These are phyloP conservation scores for Musa troglodytarum DNA, from an alignment of 176 grass and related monocot species.

Conservation along the genomic window DNA sequence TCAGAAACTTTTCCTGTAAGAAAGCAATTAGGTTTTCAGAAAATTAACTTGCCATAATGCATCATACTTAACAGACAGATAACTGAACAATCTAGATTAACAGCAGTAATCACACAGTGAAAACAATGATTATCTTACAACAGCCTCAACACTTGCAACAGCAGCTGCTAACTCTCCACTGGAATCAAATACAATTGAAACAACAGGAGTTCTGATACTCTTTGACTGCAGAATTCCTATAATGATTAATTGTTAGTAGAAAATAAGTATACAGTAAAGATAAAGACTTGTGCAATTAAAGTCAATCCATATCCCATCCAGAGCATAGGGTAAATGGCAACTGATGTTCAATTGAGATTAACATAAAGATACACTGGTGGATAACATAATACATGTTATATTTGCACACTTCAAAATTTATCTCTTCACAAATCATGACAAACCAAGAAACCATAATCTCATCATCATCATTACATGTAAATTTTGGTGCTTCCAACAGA, in stretches of 20 bases:
- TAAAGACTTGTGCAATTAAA: not conserved
- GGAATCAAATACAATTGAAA: slow-evolving; percentile 74
- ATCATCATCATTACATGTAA: too few relatives aligned
- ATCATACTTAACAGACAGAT: not conserved
- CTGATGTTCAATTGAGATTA: too few relatives aligned
- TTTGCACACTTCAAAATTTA: too few relatives aligned
- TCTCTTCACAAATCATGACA: too few relatives aligned
- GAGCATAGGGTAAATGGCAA: not conserved
- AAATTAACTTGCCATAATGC: not conserved
- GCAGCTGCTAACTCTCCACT: slow-evolving; percentile 58
- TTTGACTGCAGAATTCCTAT: slow-evolving; percentile 61
- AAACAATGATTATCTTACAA: slow-evolving; percentile 52
- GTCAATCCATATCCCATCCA: not conserved
- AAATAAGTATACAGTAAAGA: not conserved
- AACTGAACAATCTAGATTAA: not conserved
- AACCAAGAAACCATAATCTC: too few relatives aligned
- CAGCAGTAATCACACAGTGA: not conserved
- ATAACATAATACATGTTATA: too few relatives aligned
- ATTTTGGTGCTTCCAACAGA: too few relatives aligned
- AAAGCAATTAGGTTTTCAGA: slow-evolving; percentile 9
- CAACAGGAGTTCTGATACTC: slow-evolving; percentile 65
- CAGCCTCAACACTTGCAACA: slow-evolving; percentile 73
- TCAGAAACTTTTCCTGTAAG: slow-evolving; percentile 67
- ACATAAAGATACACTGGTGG: too few relatives aligned
- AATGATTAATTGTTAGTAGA: not conserved